These are phyloP conservation scores for Hanseniaspora lindneri DNA, from an alignment of 805 yeast species.

Conservation along the genomic window DNA sequence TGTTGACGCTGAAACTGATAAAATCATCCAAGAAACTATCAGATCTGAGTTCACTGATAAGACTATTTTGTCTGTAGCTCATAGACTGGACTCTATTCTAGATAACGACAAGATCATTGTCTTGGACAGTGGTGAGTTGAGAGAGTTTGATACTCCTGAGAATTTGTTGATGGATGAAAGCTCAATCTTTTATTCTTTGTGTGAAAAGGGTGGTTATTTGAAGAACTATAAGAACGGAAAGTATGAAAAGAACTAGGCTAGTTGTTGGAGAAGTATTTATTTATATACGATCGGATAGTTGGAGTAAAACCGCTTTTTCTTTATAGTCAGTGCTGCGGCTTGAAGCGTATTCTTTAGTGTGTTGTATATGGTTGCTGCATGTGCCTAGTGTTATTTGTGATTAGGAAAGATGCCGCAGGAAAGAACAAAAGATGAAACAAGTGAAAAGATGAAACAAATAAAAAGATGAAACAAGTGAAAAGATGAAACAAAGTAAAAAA, in stretches of 20 bases:
- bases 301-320: too few relatives aligned
- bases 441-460: too few relatives aligned
- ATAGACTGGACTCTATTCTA: conserved; percentile 73
- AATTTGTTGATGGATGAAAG: conserved; percentile 34
- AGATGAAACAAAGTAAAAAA: too few relatives aligned
- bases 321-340: too few relatives aligned
- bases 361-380: too few relatives aligned
- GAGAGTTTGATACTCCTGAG: conserved; percentile 65
- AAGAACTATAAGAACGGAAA: conserved; percentile 3
- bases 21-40: conserved; percentile 67
- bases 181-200: conserved; percentile 42
- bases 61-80: conserved; percentile 83
- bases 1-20: conserved; percentile 78
- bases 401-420: too few relatives aligned
- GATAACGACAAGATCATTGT: conserved; percentile 74
- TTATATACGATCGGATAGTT: too few relatives aligned
- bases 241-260: not conserved
- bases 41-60: conserved; percentile 57
- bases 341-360: too few relatives aligned
- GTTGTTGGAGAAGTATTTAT: not conserved
- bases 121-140: conserved; percentile 58
- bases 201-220: conserved; percentile 40
- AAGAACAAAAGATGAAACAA: too few relatives aligned
- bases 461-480: too few relatives aligned
- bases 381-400: too few relatives aligned